Evolutionary conservation across 257 asterid species (phyloP), one percentile per base, ranked within the genome.

Genomic region (Verbena officinalis): DNA sequence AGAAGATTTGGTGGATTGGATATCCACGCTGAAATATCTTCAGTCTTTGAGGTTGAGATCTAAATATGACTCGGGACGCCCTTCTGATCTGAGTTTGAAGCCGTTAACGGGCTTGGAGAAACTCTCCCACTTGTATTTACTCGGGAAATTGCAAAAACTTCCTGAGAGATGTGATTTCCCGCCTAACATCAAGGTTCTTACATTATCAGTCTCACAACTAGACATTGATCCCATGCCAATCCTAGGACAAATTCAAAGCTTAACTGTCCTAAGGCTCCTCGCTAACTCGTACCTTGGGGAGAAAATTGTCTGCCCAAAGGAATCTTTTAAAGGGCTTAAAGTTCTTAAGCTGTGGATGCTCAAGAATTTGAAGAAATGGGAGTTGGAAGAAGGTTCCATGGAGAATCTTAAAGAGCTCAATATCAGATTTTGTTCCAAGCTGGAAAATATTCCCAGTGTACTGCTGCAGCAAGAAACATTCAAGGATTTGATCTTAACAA

Each of bases 31-130:
- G 10, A 62, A 13, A 0, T 23, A 3, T 45, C 70, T 70, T 36
- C 70, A 38, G 51, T 64, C 63, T 9, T 20, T 70, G 54, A 70
- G 70, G 65, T 16, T 70, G 59, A 49, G 65, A 27, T 70, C 75
- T 24, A 62, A 15, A 17, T 59, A 70, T 13, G 70, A 70, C 39
- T 33, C 13, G 1, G 75, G 70, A 1, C 0, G 6, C 22, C 65
- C 70, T 54, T 45, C 34, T 6, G n/a, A 44, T 34, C 70, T 70
- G 12, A 22, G 50, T 34, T 62, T 55, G 10, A 36, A 17, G 54
- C 40, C 75, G 11, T 62, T 70, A 4, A 20, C 53, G 16, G 1
- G 0, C 21, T 54, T 62, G 65, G 12, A 9, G 1, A 36, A 62
- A 20, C 70, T 70, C 4, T 20, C 75, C 1, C 65, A 62, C 54